Conservation (phyloP, 2,329 filamentous ascomycete species). For the Cyanodermella asteris region DNA sequence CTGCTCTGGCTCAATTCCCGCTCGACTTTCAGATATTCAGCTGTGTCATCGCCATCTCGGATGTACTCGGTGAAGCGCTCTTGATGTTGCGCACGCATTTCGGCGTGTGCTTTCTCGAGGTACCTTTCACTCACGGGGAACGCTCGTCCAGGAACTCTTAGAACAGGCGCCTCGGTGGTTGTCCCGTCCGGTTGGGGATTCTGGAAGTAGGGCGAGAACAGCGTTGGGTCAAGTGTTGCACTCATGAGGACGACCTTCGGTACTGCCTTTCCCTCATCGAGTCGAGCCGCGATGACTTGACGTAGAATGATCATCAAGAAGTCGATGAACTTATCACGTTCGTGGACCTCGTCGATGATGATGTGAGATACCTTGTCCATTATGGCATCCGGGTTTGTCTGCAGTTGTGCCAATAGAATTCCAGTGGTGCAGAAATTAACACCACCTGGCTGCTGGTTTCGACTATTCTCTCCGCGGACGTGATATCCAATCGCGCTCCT, state of each 20-base stretch:
- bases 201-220: constrained; percentile 24
- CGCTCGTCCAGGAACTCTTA: constrained; percentile 22
- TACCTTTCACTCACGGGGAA: constrained; percentile 22
- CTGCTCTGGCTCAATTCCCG: too few relatives aligned
- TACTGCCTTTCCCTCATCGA: constrained; percentile 11
- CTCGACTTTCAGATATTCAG: constrained; percentile 10
- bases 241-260: constrained; percentile 29
- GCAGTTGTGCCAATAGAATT: constrained; percentile 24
- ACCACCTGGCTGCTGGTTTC: constrained; percentile 15
- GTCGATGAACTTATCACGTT: constrained; percentile 23
- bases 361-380: constrained; percentile 24
- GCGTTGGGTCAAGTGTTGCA: constrained; percentile 23
- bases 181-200: constrained; percentile 12
- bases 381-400: constrained; percentile 16
- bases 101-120: constrained; percentile 18
- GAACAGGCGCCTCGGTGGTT: constrained; percentile 16
- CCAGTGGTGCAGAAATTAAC: constrained; percentile 30
- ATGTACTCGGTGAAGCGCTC: constrained; percentile 9
- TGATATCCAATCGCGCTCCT: constrained; percentile 24
- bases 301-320: constrained; percentile 25
- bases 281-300: constrained; percentile 17
- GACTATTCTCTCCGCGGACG: constrained; percentile 20
- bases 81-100: constrained; percentile 11
- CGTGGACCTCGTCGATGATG: constrained; percentile 30
- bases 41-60: constrained; percentile 9